These are phyloP conservation scores for Macrophomina pseudophaseolina DNA, from an alignment of 2,329 filamentous ascomycete species.

Conservation along the genomic window DNA sequence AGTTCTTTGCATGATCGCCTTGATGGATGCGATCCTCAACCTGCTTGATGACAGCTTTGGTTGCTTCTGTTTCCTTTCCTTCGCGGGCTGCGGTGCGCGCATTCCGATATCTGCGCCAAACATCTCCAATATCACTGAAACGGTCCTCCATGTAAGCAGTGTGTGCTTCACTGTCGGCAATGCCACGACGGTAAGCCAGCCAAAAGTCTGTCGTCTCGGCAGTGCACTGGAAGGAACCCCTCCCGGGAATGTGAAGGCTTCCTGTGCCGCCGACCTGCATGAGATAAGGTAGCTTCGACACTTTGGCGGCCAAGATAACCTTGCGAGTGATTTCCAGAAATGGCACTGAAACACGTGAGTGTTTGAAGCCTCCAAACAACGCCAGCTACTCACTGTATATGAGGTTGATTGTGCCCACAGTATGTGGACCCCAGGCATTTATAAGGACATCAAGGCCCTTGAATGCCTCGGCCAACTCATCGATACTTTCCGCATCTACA, in stretches of 20 bases:
- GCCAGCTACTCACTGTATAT: slow-evolving; percentile 37
- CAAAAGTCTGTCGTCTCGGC: slow-evolving; percentile 43
- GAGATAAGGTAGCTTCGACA: slow-evolving; percentile 37
- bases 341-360: slow-evolving; percentile 33
- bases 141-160: slow-evolving; percentile 44
- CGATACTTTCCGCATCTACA: slow-evolving; percentile 34
- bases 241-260: slow-evolving; percentile 38
- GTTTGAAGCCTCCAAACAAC: neutral
- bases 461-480: slow-evolving; percentile 37
- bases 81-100: slow-evolving; percentile 34
- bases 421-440: slow-evolving; percentile 42
- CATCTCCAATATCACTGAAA: slow-evolving; percentile 37
- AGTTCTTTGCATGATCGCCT: slow-evolving; percentile 37
- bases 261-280: slow-evolving; percentile 44
- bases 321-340: slow-evolving; percentile 43
- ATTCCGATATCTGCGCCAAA: slow-evolving; percentile 35
- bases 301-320: slow-evolving; percentile 40
- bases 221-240: slow-evolving; percentile 27
- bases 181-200: slow-evolving; percentile 42
- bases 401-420: slow-evolving; percentile 35
- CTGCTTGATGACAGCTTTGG: neutral
- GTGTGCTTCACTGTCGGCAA: slow-evolving; percentile 41
- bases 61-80: slow-evolving; percentile 26
- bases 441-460: slow-evolving; percentile 40
- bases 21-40: slow-evolving; percentile 32